Evolutionary conservation across 2,329 filamentous ascomycete genomes (phyloP).

Genomic region (Berkeleyomyces basicola): DNA sequence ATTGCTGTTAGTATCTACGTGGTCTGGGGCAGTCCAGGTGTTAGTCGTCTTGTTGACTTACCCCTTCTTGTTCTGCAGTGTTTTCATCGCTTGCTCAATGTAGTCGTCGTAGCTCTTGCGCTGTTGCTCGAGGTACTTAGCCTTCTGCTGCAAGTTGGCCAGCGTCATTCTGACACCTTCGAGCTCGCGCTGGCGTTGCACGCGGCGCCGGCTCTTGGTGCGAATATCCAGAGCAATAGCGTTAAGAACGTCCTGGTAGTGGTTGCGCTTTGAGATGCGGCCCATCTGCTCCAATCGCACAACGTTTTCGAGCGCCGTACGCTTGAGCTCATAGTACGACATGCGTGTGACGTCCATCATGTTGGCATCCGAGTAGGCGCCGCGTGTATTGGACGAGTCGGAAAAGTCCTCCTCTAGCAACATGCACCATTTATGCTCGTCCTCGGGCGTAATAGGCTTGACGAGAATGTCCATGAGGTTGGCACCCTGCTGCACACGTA

Average conservation of each 20-base stretch:
- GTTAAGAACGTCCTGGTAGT: slow-evolving; percentile 96
- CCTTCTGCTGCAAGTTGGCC: slow-evolving; percentile 65
- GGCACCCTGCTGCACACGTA: slow-evolving; percentile 78
- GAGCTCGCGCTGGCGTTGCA: slow-evolving; percentile 81
- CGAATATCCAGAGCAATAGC: slow-evolving; percentile 93
- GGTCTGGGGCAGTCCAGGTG: not conserved
- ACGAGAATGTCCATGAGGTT: slow-evolving; percentile 93
- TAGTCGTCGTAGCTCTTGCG: slow-evolving; percentile 98
- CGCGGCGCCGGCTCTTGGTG: slow-evolving; percentile 82
- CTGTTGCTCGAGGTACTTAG: slow-evolving; percentile 82
- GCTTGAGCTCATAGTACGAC: slow-evolving; percentile 83
- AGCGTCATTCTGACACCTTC: slow-evolving; percentile 68
- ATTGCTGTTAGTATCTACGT: slow-evolving; percentile 12
- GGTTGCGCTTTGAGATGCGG: slow-evolving; percentile 75
- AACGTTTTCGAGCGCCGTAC: slow-evolving; percentile 84
- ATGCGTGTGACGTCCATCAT: slow-evolving; percentile 80
- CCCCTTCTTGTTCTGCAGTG: slow-evolving; percentile 91
- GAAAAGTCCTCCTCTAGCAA: slow-evolving; percentile 70
- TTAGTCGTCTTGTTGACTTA: slow-evolving; percentile 26
- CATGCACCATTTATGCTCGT: slow-evolving; percentile 74
- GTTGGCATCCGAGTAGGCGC: slow-evolving; percentile 79
- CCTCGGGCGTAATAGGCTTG: slow-evolving; percentile 71
- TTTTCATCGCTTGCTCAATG: slow-evolving; percentile 96
- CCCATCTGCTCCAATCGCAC: slow-evolving; percentile 74
- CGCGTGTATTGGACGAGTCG: slow-evolving; percentile 40